Evolutionary conservation across 306 rosid species (phyloP), one percentile per base, ranked within the genome.

Genomic region (Purshia tridentata): DNA sequence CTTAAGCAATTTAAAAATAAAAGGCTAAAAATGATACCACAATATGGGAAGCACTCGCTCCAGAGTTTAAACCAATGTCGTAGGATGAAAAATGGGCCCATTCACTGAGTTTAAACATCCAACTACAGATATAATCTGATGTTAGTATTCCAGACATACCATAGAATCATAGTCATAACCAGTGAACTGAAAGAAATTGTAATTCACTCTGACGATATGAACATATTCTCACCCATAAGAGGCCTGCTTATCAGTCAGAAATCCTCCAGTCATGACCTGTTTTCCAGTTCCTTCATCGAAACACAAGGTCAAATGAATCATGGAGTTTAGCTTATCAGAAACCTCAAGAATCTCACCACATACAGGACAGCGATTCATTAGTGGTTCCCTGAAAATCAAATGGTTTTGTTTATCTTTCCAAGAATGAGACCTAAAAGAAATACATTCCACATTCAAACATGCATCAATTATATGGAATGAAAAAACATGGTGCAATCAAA

Each of bases 231-330:
- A 94, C 98, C 98, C 98, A 76, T 91, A 88, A 16, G 94, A 84
- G 69, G 98, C 98, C 80, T 94, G 82, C 72, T 88, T 87, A 70
- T 93, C 98, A 5, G 98, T 93, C 83, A 93, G 84, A 86, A 93
- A 93, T 40, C 97, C 98, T 80, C 98, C 98, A 29, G 94, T 80
- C 98, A 93, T 93, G 83, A 88, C 86, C 86, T 93, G 96, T 55
- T 93, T 91, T 83, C 98, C 98, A 71, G 96, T 93, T 78, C 97
- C 97, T 80, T 93, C 97, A 55, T 93, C 98, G 79, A 93, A 93
- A 84, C 98, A 93, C 8, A 93, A 87, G 49, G 94, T 88, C 82
- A 93, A 67, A 85, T 91, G 98, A 80, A 91, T 87, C 84, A 91
- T 81, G 76, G 76, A 78, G 85, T 81, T 88, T 81, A 94, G 82